Evolutionary conservation across 371 early-diverging fungal genomes (phyloP).

Genomic region (Apophysomyces sp.): DNA sequence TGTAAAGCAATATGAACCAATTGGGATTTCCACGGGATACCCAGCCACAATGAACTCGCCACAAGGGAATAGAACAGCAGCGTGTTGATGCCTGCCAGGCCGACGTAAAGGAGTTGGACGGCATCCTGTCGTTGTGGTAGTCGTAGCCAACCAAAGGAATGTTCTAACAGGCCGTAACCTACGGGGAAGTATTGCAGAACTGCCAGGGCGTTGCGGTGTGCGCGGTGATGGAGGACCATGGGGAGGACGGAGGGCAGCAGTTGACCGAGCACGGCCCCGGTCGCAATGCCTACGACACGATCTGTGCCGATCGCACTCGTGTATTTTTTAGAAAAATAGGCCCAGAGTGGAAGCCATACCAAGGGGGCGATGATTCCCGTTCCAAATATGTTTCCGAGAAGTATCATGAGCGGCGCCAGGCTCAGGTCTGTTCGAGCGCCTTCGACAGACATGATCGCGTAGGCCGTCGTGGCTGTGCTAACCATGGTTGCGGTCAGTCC

Average conservation of each 20-base stretch:
- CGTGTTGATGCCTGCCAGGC: background rate
- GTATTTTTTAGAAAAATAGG: background rate
- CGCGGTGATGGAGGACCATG: background rate
- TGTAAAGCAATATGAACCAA: background rate
- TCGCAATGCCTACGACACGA: background rate
- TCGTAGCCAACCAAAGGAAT: background rate
- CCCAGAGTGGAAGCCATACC: background rate
- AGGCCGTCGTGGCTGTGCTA: conserved; percentile 14
- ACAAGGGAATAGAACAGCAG: background rate
- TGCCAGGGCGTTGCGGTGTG: background rate
- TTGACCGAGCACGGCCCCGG: background rate
- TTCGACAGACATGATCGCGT: conserved; percentile 20
- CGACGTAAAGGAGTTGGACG: background rate
- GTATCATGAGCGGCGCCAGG: background rate
- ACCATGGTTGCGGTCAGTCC: conserved; percentile 6
- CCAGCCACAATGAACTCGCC: background rate
- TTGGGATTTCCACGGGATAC: background rate
- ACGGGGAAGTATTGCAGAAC: background rate
- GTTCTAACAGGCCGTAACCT: background rate
- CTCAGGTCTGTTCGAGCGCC: background rate
- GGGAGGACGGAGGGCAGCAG: background rate
- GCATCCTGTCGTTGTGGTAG: background rate
- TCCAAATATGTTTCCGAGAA: background rate
- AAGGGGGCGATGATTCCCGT: background rate
- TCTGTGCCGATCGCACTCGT: background rate